A percentile compares a stretch with the other conserved stretches of the same genome.
These are phyloP conservation scores for Aspergillus nanangensis DNA, from an alignment of 495 filamentous ascomycete species.

Conservation along the genomic window DNA sequence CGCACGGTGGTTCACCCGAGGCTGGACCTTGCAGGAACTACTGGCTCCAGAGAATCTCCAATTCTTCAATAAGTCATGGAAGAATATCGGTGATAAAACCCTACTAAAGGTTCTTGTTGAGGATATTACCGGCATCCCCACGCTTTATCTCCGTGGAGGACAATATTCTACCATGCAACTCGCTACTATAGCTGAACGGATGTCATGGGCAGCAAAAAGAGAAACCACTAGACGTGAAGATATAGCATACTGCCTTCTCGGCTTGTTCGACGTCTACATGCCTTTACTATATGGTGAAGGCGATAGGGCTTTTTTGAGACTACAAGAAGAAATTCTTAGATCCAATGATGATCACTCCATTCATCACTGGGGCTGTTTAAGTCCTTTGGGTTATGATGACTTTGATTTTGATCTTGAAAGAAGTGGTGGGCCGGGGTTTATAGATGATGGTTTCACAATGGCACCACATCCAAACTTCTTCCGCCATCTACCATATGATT, in stretches of 20 bases:
- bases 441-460: no score
- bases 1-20: conserved; percentile 19
- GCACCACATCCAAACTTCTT: no score
- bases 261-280: conserved; percentile 41
- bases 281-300: conserved; percentile 43
- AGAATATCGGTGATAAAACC: conserved; percentile 21
- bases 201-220: conserved; percentile 34
- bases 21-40: conserved; percentile 25
- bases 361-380: conserved; percentile 6
- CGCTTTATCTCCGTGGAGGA: conserved; percentile 5
- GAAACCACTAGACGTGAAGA: conserved; percentile 31
- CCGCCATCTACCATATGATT: no score
- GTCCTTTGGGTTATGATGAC: no score
- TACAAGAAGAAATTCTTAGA: conserved; percentile 29
- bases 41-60: conserved; percentile 12
- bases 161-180: background rate
- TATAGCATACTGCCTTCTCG: conserved; percentile 38
- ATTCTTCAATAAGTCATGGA: conserved; percentile 19
- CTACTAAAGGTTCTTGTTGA: conserved; percentile 16
- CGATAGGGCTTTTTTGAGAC: conserved; percentile 21
- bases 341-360: conserved; percentile 3
- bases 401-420: no score
- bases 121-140: conserved; percentile 21
- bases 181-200: conserved; percentile 24
- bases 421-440: no score